Evolutionary conservation across 116 monocot species (phyloP).

Genomic region (Iris pallida): DNA sequence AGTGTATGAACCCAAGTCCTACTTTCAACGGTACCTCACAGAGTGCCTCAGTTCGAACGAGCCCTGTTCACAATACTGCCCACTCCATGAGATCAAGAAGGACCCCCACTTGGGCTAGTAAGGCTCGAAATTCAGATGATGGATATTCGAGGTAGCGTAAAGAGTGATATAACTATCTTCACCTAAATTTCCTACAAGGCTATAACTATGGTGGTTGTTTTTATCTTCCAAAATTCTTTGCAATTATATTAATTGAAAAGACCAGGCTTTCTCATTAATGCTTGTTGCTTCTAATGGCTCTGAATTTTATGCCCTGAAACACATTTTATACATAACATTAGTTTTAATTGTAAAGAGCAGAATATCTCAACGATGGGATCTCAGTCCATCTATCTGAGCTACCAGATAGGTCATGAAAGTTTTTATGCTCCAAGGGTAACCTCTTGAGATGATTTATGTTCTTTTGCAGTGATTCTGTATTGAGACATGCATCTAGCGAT

Average conservation of each 20-base stretch:
- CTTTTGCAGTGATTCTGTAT: conserved; percentile 54
- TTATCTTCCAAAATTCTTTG: not conserved
- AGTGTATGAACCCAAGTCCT: conserved; percentile 58
- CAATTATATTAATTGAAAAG: too few relatives aligned
- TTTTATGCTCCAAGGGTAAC: not conserved
- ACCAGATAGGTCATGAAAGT: not conserved
- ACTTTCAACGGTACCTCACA: conserved; percentile 30
- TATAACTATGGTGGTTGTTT: not conserved
- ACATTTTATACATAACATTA: too few relatives aligned
- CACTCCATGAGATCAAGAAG: conserved; percentile 62
- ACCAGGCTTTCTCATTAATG: too few relatives aligned
- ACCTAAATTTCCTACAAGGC: not conserved
- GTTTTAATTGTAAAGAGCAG: too few relatives aligned
- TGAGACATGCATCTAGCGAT: conserved; percentile 58
- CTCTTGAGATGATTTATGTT: not conserved
- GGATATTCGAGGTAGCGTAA: conserved; percentile 48
- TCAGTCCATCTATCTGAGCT: not conserved
- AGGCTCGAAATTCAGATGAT: conserved; percentile 54
- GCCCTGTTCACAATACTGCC: conserved; percentile 13
- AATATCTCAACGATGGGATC: not conserved
- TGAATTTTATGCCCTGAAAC: not conserved
- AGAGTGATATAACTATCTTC: not conserved
- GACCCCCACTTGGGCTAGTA: conserved; percentile 56
- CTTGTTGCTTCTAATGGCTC: too few relatives aligned
- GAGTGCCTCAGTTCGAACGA: conserved; percentile 7